Base-by-base conservation (phyloP, 768 basidiomycete genomes). In the Lenzites betulinus region DNA sequence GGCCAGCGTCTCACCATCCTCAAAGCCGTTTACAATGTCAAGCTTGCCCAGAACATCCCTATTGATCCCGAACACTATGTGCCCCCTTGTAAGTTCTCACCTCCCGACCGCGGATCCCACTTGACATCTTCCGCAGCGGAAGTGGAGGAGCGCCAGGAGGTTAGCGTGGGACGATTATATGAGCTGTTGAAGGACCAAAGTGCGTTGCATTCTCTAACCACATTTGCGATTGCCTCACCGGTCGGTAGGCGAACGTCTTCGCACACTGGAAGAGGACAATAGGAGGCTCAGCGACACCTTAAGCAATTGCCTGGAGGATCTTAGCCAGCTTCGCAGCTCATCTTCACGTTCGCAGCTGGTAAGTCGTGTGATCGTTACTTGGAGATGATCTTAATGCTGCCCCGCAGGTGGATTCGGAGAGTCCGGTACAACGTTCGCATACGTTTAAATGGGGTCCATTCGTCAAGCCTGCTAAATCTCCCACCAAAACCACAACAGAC, bases 1-100 rank as follows among this genome's bases (percentile, higher is more conserved):
- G 97, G 97, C 22, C 95, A 98, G 74, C 81, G 97, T 56, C 77
- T 99, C 36, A 81, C 91, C 44, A 93, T 98, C 64, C 86, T 98
- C 72, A 95, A 94, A 74, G 89, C 90, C 49, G 87, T 98, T 58
- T 98, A 97, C 77, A 85, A 86, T 54, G 78, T 92, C 67, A 99
- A 99, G 79, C 75, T 95, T 52, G 85, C 86, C 1, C 83, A 95
- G 69, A 86, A 86, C 63, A 79, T 99, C 52, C 86, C 90, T 38
- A 86, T 95, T 65, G 92, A 93, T 59, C 77, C 88, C 39, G 89
- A 90, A 63, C 83, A 92, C 67, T 97, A 93, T 71, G 83, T 95
- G 15, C 94, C 95, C 9, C 92, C 93, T 58, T 95, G 94, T 93
- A 69, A 69, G 92, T 77, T 48, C 23, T 38, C 35, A 48, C 43